A percentile compares a stretch with the other conserved stretches of the same genome.
phyloP scores from a whole-genome alignment of 2,329 filamentous ascomycete species.

The Fusarium sp. region DNA sequence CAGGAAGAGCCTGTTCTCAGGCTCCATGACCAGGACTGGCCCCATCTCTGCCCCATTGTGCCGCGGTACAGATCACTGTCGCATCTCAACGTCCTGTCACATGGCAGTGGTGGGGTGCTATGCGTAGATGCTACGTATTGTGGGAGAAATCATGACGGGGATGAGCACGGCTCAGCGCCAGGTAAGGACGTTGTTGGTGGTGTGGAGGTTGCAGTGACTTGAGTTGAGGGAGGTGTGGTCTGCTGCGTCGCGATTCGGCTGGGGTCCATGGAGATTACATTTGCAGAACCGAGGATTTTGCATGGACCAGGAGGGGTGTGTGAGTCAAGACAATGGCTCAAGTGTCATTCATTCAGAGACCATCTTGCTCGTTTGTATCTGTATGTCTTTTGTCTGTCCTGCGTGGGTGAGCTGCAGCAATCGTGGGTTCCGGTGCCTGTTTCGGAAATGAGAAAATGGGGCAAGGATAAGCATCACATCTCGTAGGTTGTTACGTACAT shows the following conservation, averaged over 20 bases:
- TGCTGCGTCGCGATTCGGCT: background rate
- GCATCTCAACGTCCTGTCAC: slow-evolving; percentile 40
- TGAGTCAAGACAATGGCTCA: slow-evolving; percentile 1
- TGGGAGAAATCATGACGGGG: slow-evolving; percentile 13
- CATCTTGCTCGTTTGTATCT: background rate
- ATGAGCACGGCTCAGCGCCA: slow-evolving; percentile 3
- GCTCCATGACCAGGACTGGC: slow-evolving; percentile 29
- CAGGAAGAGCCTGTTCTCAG: slow-evolving; percentile 16
- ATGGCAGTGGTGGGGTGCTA: slow-evolving; percentile 36
- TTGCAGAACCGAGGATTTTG: slow-evolving; percentile 20
- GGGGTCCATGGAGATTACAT: slow-evolving; percentile 27
- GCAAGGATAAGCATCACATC: slow-evolving; percentile 8
- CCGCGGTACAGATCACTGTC: slow-evolving; percentile 41
- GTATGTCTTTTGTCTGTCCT: slow-evolving; percentile 19
- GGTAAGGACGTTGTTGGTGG: background rate
- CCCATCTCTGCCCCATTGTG: slow-evolving; percentile 28
- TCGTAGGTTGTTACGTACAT: slow-evolving; percentile 6
- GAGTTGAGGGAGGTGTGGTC: slow-evolving; percentile 14
- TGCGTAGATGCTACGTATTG: slow-evolving; percentile 18
- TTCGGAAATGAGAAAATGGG: slow-evolving; percentile 15
- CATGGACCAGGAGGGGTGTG: slow-evolving; percentile 10
- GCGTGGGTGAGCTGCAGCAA: slow-evolving; percentile 37
- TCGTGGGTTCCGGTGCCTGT: slow-evolving; percentile 21
- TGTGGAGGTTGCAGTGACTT: slow-evolving; percentile 18
- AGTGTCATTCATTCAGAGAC: background rate